Percentiles rank a stretch among this genome's conserved stretches.
Conservation (phyloP, 2,329 filamentous ascomycete genomes). For the Fusarium sp. region DNA sequence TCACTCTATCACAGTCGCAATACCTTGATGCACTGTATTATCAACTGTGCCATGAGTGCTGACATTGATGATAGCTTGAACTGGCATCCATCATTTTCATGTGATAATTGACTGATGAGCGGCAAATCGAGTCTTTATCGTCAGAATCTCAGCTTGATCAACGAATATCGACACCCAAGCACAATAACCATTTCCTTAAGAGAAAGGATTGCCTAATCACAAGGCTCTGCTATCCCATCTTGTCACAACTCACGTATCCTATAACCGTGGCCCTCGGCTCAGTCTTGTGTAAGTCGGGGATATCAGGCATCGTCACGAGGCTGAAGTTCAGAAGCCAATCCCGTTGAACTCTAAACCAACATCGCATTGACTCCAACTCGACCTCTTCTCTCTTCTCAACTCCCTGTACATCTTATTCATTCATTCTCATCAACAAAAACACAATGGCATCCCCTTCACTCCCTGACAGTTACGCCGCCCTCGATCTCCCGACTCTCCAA, state of each 20-base stretch:
- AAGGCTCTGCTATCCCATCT: not conserved
- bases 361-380: conserved; percentile 9
- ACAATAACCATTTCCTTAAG: not conserved
- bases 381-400: not conserved
- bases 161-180: not conserved
- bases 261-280: conserved; percentile 21
- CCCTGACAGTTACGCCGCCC: conserved; percentile 59
- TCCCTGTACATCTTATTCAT: not conserved
- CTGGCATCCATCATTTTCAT: conserved; percentile 14
- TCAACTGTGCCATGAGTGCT: not conserved
- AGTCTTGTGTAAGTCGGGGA: conserved; percentile 32
- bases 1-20: not conserved
- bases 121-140: not conserved
- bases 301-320: conserved; percentile 16
- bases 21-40: rapidly evolving
- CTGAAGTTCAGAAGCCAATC: conserved; percentile 16
- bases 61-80: not conserved
- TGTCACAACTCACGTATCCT: not conserved
- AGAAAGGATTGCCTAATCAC: not conserved
- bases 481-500: conserved; percentile 61
- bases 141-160: not conserved
- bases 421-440: not conserved
- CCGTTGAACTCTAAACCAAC: conserved; percentile 29
- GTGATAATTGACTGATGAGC: conserved; percentile 2
- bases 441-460: conserved; percentile 47